Conservation (phyloP, 768 basidiomycete genomes). For the Agrocybe pediades region DNA sequence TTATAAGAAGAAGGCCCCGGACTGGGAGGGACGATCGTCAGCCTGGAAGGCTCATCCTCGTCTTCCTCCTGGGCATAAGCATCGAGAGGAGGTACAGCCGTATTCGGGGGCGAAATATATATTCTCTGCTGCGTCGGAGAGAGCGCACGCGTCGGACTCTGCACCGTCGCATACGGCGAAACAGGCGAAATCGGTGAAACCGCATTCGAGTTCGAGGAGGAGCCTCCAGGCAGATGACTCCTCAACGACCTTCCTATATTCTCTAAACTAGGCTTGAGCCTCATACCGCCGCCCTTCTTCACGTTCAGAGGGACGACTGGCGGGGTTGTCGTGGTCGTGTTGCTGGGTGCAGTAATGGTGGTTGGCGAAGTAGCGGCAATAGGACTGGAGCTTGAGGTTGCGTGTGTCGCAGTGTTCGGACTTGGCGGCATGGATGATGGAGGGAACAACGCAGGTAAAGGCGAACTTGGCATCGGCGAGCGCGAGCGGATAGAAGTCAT, state of each 20-base stretch:
- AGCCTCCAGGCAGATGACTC: background rate
- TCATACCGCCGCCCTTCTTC: background rate
- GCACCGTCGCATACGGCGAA: conserved; percentile 7
- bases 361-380: too few species aligned
- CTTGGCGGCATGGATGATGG: conserved; percentile 8
- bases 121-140: background rate
- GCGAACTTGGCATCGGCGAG: conserved; percentile 8
- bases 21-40: background rate
- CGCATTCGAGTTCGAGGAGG: too few species aligned
- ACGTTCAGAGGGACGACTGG: background rate
- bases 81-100: background rate
- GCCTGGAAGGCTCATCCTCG: background rate
- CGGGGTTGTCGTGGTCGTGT: too few species aligned
- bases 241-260: background rate
- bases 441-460: conserved; percentile 7
- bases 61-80: background rate
- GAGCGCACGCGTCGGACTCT: background rate
- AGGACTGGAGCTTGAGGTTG: background rate
- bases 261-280: background rate
- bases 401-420: background rate
- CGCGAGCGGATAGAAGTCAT: too few species aligned
- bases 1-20: conserved; percentile 7
- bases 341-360: too few species aligned
- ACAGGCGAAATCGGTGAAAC: conserved; percentile 11
- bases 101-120: conserved; percentile 3